Evolutionary conservation across 768 basidiomycete species (phyloP).

Genomic region (Leccinum uliginosum): DNA sequence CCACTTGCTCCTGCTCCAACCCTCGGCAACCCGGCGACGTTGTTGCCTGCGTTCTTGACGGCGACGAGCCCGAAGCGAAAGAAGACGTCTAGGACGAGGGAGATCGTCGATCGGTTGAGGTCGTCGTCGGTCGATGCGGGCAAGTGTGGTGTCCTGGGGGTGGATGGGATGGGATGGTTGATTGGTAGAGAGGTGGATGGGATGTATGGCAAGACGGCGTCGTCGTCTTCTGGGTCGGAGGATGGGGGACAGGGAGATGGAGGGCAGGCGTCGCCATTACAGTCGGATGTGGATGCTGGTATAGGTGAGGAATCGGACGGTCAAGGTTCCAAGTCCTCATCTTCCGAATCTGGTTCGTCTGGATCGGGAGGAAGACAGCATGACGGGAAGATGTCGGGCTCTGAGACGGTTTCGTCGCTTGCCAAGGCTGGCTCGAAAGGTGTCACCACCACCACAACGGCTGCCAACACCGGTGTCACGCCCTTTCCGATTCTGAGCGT

Average conservation of each 20-base stretch:
- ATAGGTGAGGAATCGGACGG: not conserved
- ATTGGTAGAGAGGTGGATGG: slow-evolving; percentile 13
- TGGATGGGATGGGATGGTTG: slow-evolving; percentile 14
- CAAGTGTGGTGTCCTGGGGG: slow-evolving; percentile 3
- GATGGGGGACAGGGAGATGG: slow-evolving; percentile 1
- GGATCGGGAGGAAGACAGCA: too few species aligned
- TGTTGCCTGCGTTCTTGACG: slow-evolving; percentile 25
- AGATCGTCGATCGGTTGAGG: slow-evolving; percentile 27
- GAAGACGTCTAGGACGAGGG: slow-evolving; percentile 26
- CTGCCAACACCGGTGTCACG: too few species aligned
- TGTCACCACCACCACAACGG: too few species aligned
- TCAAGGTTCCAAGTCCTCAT: not conserved
- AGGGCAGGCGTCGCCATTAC: not conserved
- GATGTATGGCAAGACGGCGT: not conserved
- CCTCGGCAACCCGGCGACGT: slow-evolving; percentile 5
- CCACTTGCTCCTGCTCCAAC: not conserved
- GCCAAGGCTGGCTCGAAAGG: too few species aligned
- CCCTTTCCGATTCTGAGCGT: slow-evolving; percentile 21
- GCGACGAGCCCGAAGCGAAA: slow-evolving; percentile 19
- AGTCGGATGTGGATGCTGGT: not conserved
- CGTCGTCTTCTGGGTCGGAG: slow-evolving; percentile 1
- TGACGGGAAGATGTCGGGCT: too few species aligned
- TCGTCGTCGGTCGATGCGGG: slow-evolving; percentile 24
- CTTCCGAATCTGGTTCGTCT: not conserved
- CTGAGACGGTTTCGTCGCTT: too few species aligned